A percentile compares a stretch with the other conserved stretches of the same genome.
Evolutionary conservation across 495 filamentous ascomycete genomes (phyloP).

Genomic region (Hyaloscypha variabilis): DNA sequence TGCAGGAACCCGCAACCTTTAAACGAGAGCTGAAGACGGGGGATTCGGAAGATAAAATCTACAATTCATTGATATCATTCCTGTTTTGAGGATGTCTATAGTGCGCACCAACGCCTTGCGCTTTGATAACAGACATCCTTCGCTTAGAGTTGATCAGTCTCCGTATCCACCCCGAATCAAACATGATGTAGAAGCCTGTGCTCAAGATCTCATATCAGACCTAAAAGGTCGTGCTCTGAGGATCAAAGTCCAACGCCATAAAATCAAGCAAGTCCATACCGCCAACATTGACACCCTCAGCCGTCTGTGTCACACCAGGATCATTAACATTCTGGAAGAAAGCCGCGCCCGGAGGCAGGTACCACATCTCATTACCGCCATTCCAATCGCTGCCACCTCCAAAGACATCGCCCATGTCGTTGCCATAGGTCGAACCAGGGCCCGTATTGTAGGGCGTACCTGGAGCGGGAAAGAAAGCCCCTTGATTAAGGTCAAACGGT

Average conservation of each 20-base stretch:
- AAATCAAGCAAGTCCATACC: constrained; percentile 59
- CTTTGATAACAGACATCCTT: no score
- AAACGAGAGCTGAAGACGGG: neutral
- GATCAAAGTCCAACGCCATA: constrained; percentile 52
- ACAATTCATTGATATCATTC: neutral
- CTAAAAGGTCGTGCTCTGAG: no score
- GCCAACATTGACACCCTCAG: constrained; percentile 59
- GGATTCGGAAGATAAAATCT: neutral
- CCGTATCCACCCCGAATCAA: neutral
- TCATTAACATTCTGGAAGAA: constrained; percentile 56
- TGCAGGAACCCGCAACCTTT: neutral
- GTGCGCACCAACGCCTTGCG: neutral
- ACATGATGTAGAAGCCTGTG: constrained; percentile 2
- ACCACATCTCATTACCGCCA: constrained; percentile 55
- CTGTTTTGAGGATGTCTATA: neutral
- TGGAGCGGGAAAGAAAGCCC: constrained; percentile 47
- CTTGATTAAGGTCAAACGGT: constrained; percentile 51
- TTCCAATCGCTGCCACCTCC: constrained; percentile 42
- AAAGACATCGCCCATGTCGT: constrained; percentile 37
- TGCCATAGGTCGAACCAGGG: constrained; percentile 39
- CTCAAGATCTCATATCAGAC: no score
- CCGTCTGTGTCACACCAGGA: constrained; percentile 57
- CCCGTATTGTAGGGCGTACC: constrained; percentile 44
- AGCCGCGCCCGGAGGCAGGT: constrained; percentile 54
- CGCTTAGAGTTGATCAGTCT: neutral